phyloP scores from a whole-genome alignment of 1,284 basidiomycete species.

The Malassezia brasiliensis region DNA sequence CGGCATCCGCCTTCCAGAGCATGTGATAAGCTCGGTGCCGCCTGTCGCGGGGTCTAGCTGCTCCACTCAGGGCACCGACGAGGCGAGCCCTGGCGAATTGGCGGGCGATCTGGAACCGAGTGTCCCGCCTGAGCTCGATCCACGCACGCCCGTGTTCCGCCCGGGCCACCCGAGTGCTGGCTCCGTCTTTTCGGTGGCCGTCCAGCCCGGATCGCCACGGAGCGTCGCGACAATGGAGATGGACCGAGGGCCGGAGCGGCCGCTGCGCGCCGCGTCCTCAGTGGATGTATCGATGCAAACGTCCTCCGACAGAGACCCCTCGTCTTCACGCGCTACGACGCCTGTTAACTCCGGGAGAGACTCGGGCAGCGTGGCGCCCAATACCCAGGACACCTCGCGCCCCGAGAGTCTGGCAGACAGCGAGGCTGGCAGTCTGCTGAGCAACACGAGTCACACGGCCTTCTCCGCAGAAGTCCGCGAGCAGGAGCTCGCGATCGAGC shows the following conservation, averaged over 20 bases:
- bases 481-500: constrained; percentile 32
- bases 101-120: constrained; percentile 7
- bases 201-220: constrained; percentile 42
- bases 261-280: constrained; percentile 19
- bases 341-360: constrained; percentile 17
- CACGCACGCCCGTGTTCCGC: constrained; percentile 35
- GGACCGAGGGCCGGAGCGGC: constrained; percentile 7
- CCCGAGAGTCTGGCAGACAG: constrained; percentile 22
- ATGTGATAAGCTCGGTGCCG: background rate
- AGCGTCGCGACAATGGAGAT: constrained; percentile 22
- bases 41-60: background rate
- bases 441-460: constrained; percentile 20
- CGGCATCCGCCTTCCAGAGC: constrained; percentile 36
- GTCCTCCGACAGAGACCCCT: constrained; percentile 13
- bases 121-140: constrained; percentile 44
- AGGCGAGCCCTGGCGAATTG: background rate
- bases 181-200: constrained; percentile 43
- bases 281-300: background rate
- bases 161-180: constrained; percentile 38
- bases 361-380: constrained; percentile 15
- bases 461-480: constrained; percentile 25
- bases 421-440: constrained; percentile 29
- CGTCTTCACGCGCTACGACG: constrained; percentile 16
- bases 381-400: constrained; percentile 2
- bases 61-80: background rate